Base-by-base conservation (phyloP, 331 rosid genomes). In the Stylosanthes scabra region DNA sequence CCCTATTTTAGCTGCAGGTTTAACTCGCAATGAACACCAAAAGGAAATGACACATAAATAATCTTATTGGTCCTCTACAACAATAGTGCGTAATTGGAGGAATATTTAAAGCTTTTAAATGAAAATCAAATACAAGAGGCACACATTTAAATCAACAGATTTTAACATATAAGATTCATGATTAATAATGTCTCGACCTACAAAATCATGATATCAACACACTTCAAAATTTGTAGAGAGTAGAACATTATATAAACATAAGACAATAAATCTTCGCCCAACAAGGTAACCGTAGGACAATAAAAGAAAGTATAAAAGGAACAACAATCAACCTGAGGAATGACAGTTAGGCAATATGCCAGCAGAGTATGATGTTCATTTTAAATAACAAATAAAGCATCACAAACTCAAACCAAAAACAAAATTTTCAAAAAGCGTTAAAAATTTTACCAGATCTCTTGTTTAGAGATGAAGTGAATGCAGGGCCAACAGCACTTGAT, bases 401-500 rank as follows among this genome's bases (percentile, higher is more conserved):
- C 59, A 67, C 29, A 41, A 71, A 49, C 3, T 5, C 44, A 8
- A 11, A 54, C 49, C 14, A 3, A 72, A 58, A 45, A 39, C 14
- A 3, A 72, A 58, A 45, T 27, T 34, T 40, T 40, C 47, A 49
- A 57, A 64, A 70, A 56, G 63, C 52, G 40, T 66, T 69, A 37
- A 56, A 66, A 70, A 63, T 59, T 67, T 83, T 83, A 89, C 98
- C 96, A 46, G 90, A 83, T 90, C 92, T 90, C 88, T 93, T 93
- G 80, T 91, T 88, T 40, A 89, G 68, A 70, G 96, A 91, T 44
- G 96, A 83, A 29, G 88, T 70, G 77, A 86, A 76, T 28, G 81
- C 88, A 47, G 97, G 97, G 71, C 96, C 93, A 49, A 93, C 87
- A 52, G 89, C 93, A 83, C 70, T 87, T 52, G 93, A 89, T 50